These are phyloP conservation scores for Microdochium bolleyi DNA, from an alignment of 2,329 filamentous ascomycete genomes.

Conservation along the genomic window DNA sequence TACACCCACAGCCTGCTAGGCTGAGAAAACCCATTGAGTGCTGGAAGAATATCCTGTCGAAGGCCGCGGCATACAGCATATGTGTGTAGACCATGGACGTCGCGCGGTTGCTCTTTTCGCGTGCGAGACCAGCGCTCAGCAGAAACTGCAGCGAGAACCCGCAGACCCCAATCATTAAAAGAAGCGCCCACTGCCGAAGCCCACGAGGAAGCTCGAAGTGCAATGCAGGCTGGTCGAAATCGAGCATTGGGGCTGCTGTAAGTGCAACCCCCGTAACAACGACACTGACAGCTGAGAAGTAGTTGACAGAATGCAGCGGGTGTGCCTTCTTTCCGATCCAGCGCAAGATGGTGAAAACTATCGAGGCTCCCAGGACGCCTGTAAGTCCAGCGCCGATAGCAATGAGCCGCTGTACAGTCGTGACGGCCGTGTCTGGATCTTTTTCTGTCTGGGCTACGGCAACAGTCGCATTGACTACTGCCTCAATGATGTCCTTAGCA, in stretches of 20 bases:
- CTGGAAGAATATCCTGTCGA: slow-evolving; percentile 45
- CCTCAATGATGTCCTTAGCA: slow-evolving; percentile 14
- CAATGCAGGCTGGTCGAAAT: slow-evolving; percentile 36
- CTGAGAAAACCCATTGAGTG: slow-evolving; percentile 41
- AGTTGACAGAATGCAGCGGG: slow-evolving; percentile 78
- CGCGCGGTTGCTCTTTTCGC: slow-evolving; percentile 56
- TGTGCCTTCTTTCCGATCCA: slow-evolving; percentile 76
- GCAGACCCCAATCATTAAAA: slow-evolving; percentile 60
- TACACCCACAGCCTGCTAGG: slow-evolving; percentile 40
- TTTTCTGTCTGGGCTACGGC: background rate
- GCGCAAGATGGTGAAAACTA: slow-evolving; percentile 67
- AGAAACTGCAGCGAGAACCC: slow-evolving; percentile 84
- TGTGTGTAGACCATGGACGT: slow-evolving; percentile 52
- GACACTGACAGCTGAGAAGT: slow-evolving; percentile 66
- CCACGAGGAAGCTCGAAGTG: slow-evolving; percentile 32
- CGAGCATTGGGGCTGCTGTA: slow-evolving; percentile 34
- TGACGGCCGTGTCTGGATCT: slow-evolving; percentile 19
- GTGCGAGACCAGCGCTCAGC: slow-evolving; percentile 67
- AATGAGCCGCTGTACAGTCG: slow-evolving; percentile 55
- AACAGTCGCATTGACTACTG: slow-evolving; percentile 22
- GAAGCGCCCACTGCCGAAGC: slow-evolving; percentile 53
- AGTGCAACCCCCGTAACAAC: slow-evolving; percentile 59
- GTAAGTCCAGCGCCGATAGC: slow-evolving; percentile 67
- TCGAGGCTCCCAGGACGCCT: slow-evolving; percentile 68
- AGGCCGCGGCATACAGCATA: slow-evolving; percentile 46